Percentiles rank a stretch among this genome's conserved stretches.
Evolutionary conservation across 306 rosid species (phyloP).

Genomic region (Dalbergia cultrata): DNA sequence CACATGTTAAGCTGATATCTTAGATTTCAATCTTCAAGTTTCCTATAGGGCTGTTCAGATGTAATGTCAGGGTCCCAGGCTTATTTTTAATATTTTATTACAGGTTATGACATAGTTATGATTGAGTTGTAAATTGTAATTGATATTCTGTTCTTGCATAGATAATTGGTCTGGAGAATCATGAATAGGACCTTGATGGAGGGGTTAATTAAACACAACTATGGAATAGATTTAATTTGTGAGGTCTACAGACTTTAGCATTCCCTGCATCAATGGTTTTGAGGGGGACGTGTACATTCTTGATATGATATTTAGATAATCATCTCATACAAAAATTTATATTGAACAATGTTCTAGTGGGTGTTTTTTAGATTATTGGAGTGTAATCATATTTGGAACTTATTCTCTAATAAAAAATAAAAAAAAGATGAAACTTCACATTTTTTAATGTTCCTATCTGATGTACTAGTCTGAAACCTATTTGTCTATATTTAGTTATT

Average conservation of each 20-base stretch:
- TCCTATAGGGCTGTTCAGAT: conserved; percentile 11
- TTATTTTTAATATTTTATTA: conserved; percentile 2
- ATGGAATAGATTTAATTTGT: background rate
- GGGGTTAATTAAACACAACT: conserved; percentile 31
- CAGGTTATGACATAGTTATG: conserved; percentile 18
- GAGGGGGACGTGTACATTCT: conserved; percentile 8
- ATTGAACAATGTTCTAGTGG: background rate
- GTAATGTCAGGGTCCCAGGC: background rate
- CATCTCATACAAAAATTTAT: background rate
- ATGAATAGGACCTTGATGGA: conserved; percentile 7
- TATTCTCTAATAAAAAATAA: too few species aligned
- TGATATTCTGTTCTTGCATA: conserved; percentile 5
- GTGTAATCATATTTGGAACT: conserved; percentile 1
- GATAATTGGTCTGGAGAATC: background rate
- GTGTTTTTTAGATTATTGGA: background rate
- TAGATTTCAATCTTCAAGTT: background rate
- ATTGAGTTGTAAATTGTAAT: conserved; percentile 4
- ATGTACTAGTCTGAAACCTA: background rate
- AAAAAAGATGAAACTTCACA: background rate
- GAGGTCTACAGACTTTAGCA: background rate
- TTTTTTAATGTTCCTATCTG: conserved; percentile 10
- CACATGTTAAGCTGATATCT: background rate
- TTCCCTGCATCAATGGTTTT: conserved; percentile 22
- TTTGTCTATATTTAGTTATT: conserved; percentile 11
- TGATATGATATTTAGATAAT: conserved; percentile 12